Percentiles rank a stretch among this genome's conserved stretches.
Evolutionary conservation across 2,329 filamentous ascomycete species (phyloP).

Genomic region (Hysterium pulicare): DNA sequence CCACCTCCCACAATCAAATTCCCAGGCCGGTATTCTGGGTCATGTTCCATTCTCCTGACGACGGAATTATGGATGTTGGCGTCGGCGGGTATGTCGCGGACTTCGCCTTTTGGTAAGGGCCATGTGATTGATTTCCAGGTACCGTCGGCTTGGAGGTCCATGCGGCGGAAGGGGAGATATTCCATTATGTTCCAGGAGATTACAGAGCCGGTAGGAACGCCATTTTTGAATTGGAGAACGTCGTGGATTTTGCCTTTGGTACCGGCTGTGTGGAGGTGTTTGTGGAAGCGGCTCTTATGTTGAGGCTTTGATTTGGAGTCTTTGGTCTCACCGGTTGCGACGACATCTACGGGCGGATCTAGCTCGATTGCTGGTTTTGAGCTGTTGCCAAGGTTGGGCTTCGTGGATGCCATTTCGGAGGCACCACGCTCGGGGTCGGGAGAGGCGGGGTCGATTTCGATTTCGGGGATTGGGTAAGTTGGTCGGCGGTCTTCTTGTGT

Average conservation of each 20-base stretch:
- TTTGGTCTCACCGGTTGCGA: conserved; percentile 10
- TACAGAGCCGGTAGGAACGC: conserved; percentile 55
- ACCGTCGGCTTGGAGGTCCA: conserved; percentile 71
- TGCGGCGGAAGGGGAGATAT: conserved; percentile 74
- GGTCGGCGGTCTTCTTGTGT: conserved; percentile 4
- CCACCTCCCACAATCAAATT: conserved; percentile 79
- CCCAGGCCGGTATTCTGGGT: conserved; percentile 67
- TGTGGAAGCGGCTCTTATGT: conserved; percentile 47
- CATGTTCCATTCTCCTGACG: conserved; percentile 64
- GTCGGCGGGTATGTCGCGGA: conserved; percentile 69
- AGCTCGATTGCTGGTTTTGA: background rate
- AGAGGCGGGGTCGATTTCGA: conserved; percentile 30
- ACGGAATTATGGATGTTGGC: conserved; percentile 72
- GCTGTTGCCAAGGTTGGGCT: background rate
- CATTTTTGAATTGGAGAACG: conserved; percentile 63
- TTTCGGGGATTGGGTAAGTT: conserved; percentile 21
- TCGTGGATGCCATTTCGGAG: background rate
- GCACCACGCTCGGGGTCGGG: conserved; percentile 9
- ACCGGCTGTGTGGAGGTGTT: conserved; percentile 56
- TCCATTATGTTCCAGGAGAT: conserved; percentile 75
- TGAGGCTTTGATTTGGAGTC: conserved; percentile 15
- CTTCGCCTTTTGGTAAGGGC: conserved; percentile 74
- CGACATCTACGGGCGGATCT: background rate
- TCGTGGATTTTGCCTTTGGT: conserved; percentile 62
- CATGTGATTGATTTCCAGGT: conserved; percentile 77